Conservation (phyloP, 2,329 filamentous ascomycete genomes). For the Sporothrix humicola region DNA sequence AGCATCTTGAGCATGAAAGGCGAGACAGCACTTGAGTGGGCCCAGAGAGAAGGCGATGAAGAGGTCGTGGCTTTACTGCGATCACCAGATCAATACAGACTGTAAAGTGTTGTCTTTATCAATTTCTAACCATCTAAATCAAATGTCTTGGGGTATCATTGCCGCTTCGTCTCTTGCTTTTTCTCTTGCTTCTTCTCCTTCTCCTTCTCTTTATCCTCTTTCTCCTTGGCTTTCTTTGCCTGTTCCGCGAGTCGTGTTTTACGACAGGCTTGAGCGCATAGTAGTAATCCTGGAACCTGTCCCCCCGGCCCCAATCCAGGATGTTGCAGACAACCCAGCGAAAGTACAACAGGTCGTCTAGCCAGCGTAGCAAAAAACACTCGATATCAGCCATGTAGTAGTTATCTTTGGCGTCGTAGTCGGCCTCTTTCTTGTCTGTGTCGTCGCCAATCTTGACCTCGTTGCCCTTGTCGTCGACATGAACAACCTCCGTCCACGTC, state of each 20-base stretch:
- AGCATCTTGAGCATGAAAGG: constrained; percentile 5
- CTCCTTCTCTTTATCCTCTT: not conserved
- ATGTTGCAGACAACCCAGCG: too few relatives aligned
- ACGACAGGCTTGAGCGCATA: not conserved
- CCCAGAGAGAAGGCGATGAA: not conserved
- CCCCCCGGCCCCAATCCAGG: not conserved
- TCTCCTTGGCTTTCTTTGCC: not conserved
- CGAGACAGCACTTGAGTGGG: not conserved
- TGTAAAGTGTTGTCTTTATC: not conserved
- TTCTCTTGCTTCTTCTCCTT: not conserved
- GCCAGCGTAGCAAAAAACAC: too few relatives aligned
- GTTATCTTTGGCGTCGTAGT: too few relatives aligned
- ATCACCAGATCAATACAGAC: constrained; percentile 3
- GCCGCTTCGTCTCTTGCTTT: too few relatives aligned
- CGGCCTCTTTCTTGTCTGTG: too few relatives aligned
- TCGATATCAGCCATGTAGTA: too few relatives aligned
- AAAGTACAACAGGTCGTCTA: too few relatives aligned
- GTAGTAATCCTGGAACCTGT: not conserved
- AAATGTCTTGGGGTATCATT: too few relatives aligned
- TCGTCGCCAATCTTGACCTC: too few relatives aligned
- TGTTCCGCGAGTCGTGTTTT: not conserved
- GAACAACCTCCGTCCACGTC: too few relatives aligned
- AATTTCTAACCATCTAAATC: too few relatives aligned
- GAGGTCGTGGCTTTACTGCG: constrained; percentile 44
- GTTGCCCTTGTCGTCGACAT: too few relatives aligned